These are phyloP conservation scores for Marchantia polymorpha DNA, from an alignment of 225 moss, liverwort and hornwort species.

Conservation along the genomic window DNA sequence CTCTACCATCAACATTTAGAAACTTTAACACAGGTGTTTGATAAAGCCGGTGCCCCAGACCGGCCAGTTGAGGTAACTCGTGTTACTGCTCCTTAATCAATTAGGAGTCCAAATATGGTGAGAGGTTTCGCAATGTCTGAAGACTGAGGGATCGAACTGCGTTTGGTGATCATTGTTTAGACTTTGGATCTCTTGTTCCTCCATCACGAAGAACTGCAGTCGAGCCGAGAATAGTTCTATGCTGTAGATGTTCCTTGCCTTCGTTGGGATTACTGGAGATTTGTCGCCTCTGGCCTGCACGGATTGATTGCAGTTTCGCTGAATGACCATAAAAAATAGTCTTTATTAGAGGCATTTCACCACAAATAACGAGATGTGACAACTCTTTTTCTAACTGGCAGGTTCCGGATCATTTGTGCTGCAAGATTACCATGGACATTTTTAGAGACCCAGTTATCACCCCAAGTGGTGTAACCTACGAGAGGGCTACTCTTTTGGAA, in stretches of 20 bases:
- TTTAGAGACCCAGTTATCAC: slow-evolving; percentile 94
- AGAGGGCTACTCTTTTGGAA: slow-evolving; percentile 77
- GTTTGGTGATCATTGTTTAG: background rate
- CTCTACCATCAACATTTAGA: slow-evolving; percentile 37
- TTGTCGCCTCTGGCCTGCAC: too few relatives aligned
- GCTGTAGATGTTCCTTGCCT: too few relatives aligned
- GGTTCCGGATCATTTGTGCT: slow-evolving; percentile 89
- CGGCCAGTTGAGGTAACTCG: slow-evolving; percentile 51
- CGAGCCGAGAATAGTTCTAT: too few relatives aligned
- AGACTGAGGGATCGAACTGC: background rate
- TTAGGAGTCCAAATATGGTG: background rate
- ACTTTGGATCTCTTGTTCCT: too few relatives aligned
- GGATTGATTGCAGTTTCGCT: too few relatives aligned
- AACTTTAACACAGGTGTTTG: slow-evolving; percentile 61
- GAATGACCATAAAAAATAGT: too few relatives aligned
- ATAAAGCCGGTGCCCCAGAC: slow-evolving; percentile 50
- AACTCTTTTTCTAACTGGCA: slow-evolving; percentile 32
- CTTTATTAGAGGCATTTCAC: too few relatives aligned
- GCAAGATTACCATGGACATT: slow-evolving; percentile 92
- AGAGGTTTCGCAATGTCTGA: background rate
- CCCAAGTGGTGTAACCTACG: slow-evolving; percentile 87
- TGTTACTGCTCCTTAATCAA: background rate
- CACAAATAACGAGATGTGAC: background rate
- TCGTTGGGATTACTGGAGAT: too few relatives aligned
- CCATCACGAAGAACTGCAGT: too few relatives aligned